These are phyloP conservation scores for Schoenoplectus tabernaemontani DNA, from an alignment of 202 grass and related monocot species.

Conservation along the genomic window DNA sequence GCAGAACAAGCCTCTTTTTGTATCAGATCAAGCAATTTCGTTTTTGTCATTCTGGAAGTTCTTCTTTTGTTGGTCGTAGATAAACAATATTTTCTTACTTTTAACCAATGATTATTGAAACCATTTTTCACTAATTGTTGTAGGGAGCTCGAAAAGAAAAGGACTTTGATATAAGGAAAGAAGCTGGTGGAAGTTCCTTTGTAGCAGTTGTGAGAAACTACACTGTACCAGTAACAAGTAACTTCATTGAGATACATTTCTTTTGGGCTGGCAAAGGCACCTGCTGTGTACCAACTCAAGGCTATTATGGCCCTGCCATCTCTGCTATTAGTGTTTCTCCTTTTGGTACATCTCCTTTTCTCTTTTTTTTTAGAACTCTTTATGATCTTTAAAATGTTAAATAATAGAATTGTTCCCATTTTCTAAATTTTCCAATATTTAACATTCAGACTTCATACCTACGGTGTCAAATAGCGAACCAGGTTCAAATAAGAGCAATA, in stretches of 20 bases:
- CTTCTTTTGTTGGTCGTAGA: no score
- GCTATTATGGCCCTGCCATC: conserved; percentile 62
- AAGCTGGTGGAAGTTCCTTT: conserved; percentile 40
- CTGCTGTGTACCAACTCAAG: conserved; percentile 53
- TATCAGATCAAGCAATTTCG: no score
- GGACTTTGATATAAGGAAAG: conserved; percentile 76
- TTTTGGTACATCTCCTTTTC: conserved; percentile 34
- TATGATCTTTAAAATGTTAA: neutral
- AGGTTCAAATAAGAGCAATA: conserved; percentile 38
- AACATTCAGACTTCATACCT: conserved; percentile 53
- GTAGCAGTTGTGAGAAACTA: conserved; percentile 46
- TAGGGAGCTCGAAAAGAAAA: conserved; percentile 52
- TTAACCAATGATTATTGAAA: neutral
- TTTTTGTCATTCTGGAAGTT: no score
- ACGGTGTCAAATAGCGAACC: conserved; percentile 32
- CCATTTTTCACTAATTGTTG: conserved; percentile 9
- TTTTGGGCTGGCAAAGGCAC: conserved; percentile 95
- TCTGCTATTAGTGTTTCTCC: conserved; percentile 79
- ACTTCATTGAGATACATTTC: conserved; percentile 91
- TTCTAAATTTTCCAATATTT: conserved; percentile 21
- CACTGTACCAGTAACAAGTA: conserved; percentile 48
- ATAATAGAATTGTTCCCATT: neutral
- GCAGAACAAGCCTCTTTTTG: no score
- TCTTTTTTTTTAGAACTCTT: neutral
- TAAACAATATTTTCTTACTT: neutral